A percentile compares a stretch with the other conserved stretches of the same genome.
Evolutionary conservation across 2,329 filamentous ascomycete species (phyloP).

Genomic region (Sphaerulina vaccinii): DNA sequence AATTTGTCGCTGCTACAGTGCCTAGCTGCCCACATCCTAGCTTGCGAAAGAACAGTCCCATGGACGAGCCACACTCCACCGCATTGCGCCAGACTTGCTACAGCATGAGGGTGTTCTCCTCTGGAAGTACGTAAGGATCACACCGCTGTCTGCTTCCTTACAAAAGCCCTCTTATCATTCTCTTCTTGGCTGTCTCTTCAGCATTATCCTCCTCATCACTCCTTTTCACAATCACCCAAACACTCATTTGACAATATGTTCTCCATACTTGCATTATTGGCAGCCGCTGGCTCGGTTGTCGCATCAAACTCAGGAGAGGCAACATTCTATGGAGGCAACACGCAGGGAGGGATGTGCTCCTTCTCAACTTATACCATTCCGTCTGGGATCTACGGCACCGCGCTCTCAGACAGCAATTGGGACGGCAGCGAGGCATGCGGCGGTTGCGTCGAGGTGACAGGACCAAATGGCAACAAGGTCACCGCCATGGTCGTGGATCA

Average conservation of each 20-base stretch:
- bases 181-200: neutral
- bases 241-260: constrained; percentile 15
- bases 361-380: constrained; percentile 64
- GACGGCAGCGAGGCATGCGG: constrained; percentile 57
- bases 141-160: neutral
- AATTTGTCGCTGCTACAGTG: constrained; percentile 1
- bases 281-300: constrained; percentile 17
- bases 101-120: neutral
- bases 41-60: neutral
- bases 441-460: constrained; percentile 60
- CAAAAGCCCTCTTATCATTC: neutral
- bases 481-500: constrained; percentile 65
- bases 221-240: neutral
- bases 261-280: constrained; percentile 20
- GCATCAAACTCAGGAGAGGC: constrained; percentile 26
- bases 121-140: neutral
- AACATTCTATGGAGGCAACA: constrained; percentile 33
- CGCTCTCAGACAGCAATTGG: constrained; percentile 61
- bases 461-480: constrained; percentile 53
- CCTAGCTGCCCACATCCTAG: neutral
- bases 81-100: neutral
- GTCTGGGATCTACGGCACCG: constrained; percentile 59
- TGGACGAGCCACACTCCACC: neutral
- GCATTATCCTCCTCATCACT: neutral
- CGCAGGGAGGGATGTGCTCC: constrained; percentile 59